A percentile compares a stretch with the other conserved stretches of the same genome.
phyloP scores from a whole-genome alignment of 1,284 basidiomycete species.

The Rhodotorula glutinis region DNA sequence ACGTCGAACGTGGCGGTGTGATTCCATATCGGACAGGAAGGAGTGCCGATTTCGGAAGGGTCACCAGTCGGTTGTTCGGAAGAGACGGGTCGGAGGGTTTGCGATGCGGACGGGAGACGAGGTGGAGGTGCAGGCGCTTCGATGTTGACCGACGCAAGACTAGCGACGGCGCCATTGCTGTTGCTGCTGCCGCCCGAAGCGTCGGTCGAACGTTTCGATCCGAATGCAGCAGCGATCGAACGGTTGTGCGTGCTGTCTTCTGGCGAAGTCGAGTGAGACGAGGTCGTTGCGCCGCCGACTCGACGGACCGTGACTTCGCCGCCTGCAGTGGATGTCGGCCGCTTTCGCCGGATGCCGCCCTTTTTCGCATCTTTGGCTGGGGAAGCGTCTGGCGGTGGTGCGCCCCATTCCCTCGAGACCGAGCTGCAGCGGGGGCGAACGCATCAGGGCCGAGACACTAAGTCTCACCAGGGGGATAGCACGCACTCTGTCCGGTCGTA shows the following conservation, averaged over 20 bases:
- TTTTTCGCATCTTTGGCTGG: constrained; percentile 2
- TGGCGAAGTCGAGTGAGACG: neutral
- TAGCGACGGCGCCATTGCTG: neutral
- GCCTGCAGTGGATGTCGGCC: neutral
- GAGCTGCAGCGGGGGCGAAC: constrained; percentile 20
- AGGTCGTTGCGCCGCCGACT: constrained; percentile 1
- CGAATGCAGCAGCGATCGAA: neutral
- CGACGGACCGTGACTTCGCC: neutral
- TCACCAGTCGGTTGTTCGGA: constrained; percentile 21
- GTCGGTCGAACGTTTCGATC: constrained; percentile 1
- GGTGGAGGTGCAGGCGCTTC: neutral
- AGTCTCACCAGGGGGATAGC: no score
- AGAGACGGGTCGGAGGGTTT: constrained; percentile 17
- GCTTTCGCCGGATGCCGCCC: constrained; percentile 5
- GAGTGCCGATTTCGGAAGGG: constrained; percentile 36
- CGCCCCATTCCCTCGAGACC: constrained; percentile 36
- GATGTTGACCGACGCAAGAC: neutral
- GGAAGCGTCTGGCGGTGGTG: constrained; percentile 8
- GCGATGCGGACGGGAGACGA: constrained; percentile 1
- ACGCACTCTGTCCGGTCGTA: constrained; percentile 38
- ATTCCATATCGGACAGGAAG: constrained; percentile 48
- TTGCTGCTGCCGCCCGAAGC: neutral
- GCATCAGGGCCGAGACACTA: no score
- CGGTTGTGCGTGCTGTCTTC: neutral
- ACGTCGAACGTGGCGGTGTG: constrained; percentile 50